Conservation (phyloP, 108 stramenopile species). For the Pseudonitzschia multiseries region DNA sequence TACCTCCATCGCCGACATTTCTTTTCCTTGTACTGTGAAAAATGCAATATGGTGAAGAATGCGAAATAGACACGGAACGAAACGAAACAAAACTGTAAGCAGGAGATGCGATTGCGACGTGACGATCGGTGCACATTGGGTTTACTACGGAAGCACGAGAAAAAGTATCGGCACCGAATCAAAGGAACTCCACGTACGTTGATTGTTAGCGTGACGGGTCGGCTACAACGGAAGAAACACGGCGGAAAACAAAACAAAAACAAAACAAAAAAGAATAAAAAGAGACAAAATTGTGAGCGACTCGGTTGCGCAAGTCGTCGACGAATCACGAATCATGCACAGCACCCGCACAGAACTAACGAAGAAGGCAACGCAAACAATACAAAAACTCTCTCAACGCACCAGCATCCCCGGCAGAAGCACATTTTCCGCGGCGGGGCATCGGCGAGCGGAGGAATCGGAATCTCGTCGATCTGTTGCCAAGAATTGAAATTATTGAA, state of each 20-base stretch:
- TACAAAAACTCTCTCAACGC: neutral
- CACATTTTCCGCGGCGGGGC: constrained; percentile 70
- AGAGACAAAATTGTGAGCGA: too few relatives aligned
- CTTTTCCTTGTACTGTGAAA: constrained; percentile 68
- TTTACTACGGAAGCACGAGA: too few relatives aligned
- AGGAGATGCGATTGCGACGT: too few relatives aligned
- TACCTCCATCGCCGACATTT: constrained; percentile 44
- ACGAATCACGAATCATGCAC: too few relatives aligned
- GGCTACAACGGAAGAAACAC: neutral
- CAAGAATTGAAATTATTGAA: too few relatives aligned
- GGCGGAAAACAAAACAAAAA: neutral
- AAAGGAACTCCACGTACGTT: neutral
- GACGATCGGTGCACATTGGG: too few relatives aligned
- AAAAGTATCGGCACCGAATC: too few relatives aligned
- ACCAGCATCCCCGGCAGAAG: constrained; percentile 79
- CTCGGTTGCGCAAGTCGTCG: too few relatives aligned
- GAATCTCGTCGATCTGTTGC: constrained; percentile 58
- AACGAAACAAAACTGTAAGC: neutral
- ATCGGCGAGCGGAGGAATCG: constrained; percentile 86
- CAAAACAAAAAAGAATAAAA: too few relatives aligned
- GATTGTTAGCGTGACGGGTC: constrained; percentile 13
- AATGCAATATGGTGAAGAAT: constrained; percentile 56
- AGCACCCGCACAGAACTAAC: too few relatives aligned
- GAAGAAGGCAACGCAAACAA: too few relatives aligned
- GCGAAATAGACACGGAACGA: neutral